Base-by-base conservation (phyloP, 495 filamentous ascomycete species). In the Penicillium taxi region DNA sequence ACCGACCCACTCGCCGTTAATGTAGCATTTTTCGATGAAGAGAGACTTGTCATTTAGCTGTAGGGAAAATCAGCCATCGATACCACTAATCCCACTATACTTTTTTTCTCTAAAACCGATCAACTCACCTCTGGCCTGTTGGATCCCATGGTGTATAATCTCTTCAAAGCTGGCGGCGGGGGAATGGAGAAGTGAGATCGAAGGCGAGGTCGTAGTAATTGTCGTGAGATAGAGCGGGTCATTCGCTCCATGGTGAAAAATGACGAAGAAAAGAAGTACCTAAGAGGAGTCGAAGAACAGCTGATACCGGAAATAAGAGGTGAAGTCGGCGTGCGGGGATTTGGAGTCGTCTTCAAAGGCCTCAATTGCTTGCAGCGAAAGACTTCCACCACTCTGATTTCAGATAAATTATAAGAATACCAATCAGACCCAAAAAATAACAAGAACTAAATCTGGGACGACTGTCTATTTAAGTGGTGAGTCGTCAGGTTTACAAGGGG, bases 1-100 rank as follows among this genome's bases (percentile, higher is more conserved):
- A 36, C 67, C 70, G 31, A 91, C 70, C 81, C 84, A 94, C 65
- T 87, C 76, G 48, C 85, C 85, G 60, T 93, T 86, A 46, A 94
- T 78, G 52, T 88, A 94, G 44, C 74, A 78, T 45, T 86, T 83
- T 41, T 83, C 64, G 56, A 86, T 88, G 51, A 94, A 77, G 16
- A 94, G 75, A 3, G 84, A 85, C 18, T 74, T 73, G 49, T 94
- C 87, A 63, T 82, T 87, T 50, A 94, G 76, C 84, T 85, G 43
- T 12, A 17, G 25, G 5, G 9, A 19, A 8, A 8, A 23, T 29
- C 23, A 34, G 26, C 7, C 12, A 33, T 32, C 41, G 39, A 9
- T 24, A 44, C 9, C 1, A 4, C 18, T 9, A 34, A 11, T 41
- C n/a, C 31, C 12, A 21, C 38, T 23, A 13, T 11, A 30, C 28